Evolutionary conservation across 1,284 basidiomycete species (phyloP).

Genomic region (Apiotrichum laibachii): DNA sequence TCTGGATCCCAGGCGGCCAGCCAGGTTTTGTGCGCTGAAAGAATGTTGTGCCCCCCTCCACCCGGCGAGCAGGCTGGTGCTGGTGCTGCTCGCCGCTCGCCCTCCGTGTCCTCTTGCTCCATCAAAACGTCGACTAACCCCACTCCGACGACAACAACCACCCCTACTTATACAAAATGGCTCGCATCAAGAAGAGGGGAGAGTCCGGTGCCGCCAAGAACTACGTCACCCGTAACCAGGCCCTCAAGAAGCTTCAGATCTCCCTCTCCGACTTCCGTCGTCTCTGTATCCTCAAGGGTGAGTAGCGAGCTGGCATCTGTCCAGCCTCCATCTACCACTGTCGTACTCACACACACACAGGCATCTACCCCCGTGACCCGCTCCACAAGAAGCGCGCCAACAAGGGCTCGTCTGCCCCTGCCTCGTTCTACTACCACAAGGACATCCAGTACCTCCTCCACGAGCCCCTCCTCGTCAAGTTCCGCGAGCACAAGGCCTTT

Average conservation of each 20-base stretch:
- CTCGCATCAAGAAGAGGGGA: constrained; percentile 82
- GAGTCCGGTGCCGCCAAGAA: constrained; percentile 93
- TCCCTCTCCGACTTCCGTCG: constrained; percentile 96
- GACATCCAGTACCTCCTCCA: constrained; percentile 97
- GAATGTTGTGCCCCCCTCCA: not conserved
- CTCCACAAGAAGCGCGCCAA: constrained; percentile 90
- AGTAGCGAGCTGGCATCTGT: constrained; percentile 23
- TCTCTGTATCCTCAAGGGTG: constrained; percentile 96
- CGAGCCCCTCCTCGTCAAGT: constrained; percentile 91
- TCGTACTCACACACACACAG: constrained; percentile 52
- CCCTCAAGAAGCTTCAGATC: constrained; percentile 90
- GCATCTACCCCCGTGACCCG: constrained; percentile 97
- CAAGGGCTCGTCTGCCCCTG: constrained; percentile 94
- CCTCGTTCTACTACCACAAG: constrained; percentile 98
- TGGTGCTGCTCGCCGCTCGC: too few species aligned
- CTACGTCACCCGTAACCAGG: constrained; percentile 86
- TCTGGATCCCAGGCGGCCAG: not conserved
- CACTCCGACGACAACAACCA: constrained; percentile 3
- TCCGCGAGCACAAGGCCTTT: constrained; percentile 97
- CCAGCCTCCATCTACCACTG: not conserved
- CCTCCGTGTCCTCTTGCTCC: not conserved
- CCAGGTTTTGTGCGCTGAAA: not conserved
- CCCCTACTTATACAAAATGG: constrained; percentile 59
- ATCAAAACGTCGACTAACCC: constrained; percentile 1
- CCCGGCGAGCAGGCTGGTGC: too few species aligned